Evolutionary conservation across 2,329 filamentous ascomycete species (phyloP), one percentile per base, ranked within the genome.

Genomic region (Endocalyx cinctus): DNA sequence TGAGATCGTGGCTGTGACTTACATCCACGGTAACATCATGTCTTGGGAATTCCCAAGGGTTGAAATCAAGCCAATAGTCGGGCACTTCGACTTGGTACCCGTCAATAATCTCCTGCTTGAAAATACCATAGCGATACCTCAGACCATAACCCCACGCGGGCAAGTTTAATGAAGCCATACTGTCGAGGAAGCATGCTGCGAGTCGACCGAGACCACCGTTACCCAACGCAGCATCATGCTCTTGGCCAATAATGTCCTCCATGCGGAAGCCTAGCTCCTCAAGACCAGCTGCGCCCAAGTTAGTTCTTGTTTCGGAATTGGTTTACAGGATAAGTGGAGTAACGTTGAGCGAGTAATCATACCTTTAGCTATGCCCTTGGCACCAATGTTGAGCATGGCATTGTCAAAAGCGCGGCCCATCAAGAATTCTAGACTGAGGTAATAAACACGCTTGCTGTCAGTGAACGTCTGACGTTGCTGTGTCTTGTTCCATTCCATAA

Each of bases 51-150:
- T 98, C 92, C 92, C 92, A 98, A 1, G 92, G 92, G 63, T 98
- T 98, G 64, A 97, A 96, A 59, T 97, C 92, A 34, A 98, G 78
- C 92, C 92, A 98, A 66, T 98, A 97, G 60, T 98, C 92, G 14
- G 92, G 92, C 38, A 97, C 85, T 58, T 98, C 92, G 45, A 98
- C 88, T 63, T 98, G 92, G 60, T 96, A 98, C 37, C 92, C 92
- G 54, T 97, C 85, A 39, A 96, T 82, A 51, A 98, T 97, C 68
- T 97, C 92, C 69, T 98, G 92, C 70, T 97, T 97, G 79, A 98
- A 98, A 60, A 98, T 98, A 57, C 86, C 86, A 59, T 97, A 97
- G 60, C 88, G 76, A 69, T 98, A 98, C 54, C 92, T 80, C 48
- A 98, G 69, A 35, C 90, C 92, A 54, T 98, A 98, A 22, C 92